Percentiles rank a stretch among this genome's conserved stretches.
Evolutionary conservation across 164 flowering plant species (phyloP).

Genomic region (Umbilicus rupestris): DNA sequence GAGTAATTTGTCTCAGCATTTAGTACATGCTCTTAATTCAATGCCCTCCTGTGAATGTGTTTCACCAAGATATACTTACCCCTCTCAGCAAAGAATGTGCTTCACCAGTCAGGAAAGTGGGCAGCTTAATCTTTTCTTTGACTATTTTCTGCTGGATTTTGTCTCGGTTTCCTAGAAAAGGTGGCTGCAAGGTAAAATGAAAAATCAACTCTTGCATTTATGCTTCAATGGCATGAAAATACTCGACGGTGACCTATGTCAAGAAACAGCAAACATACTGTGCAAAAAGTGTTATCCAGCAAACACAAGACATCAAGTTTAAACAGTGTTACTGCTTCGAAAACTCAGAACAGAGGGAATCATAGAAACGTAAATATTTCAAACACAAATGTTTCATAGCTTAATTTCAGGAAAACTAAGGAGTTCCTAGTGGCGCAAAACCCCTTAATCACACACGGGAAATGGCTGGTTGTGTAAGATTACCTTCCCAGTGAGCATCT

Average conservation of each 20-base stretch:
- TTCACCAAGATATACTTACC: slow-evolving; percentile 25
- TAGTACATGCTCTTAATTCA: neutral
- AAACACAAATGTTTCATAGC: too few relatives aligned
- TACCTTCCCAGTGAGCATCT: slow-evolving; percentile 96
- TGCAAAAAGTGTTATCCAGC: neutral
- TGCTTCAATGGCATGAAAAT: too few relatives aligned
- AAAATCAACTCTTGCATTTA: neutral
- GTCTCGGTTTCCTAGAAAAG: slow-evolving; percentile 53
- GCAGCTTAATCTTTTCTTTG: slow-evolving; percentile 81
- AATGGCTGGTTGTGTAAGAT: neutral
- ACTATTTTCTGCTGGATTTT: slow-evolving; percentile 83
- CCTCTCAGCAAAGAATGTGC: slow-evolving; percentile 81
- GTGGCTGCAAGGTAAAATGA: slow-evolving; percentile 44
- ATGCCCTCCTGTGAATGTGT: neutral
- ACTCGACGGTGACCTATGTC: too few relatives aligned
- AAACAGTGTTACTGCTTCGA: neutral
- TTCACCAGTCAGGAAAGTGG: slow-evolving; percentile 68
- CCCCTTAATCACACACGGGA: neutral
- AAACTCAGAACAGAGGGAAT: neutral
- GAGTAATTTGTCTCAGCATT: neutral
- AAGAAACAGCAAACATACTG: neutral
- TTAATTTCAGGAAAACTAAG: too few relatives aligned
- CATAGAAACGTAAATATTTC: neutral
- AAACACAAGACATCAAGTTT: neutral
- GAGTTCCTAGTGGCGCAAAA: too few relatives aligned